phyloP scores from a whole-genome alignment of 306 rosid genomes.

The Trifolium pratense region DNA sequence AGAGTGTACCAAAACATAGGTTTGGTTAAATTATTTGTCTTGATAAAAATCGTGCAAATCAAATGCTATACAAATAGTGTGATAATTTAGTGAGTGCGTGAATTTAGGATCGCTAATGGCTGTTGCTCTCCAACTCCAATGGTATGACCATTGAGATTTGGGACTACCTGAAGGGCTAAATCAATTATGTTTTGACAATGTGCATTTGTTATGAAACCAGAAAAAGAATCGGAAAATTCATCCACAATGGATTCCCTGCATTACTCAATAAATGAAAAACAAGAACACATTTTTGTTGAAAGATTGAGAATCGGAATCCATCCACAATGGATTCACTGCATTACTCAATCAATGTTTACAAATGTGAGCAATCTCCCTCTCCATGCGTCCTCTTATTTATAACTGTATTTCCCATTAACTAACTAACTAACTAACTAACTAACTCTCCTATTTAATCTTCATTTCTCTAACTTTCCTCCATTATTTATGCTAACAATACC shows the following conservation, averaged over 20 bases:
- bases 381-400: slow-evolving; percentile 1
- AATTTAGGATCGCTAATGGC: slow-evolving; percentile 9
- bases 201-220: slow-evolving; percentile 4
- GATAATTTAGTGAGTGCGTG: not conserved
- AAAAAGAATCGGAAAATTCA: slow-evolving; percentile 8
- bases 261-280: not conserved
- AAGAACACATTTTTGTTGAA: not conserved
- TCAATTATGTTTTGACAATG: slow-evolving; percentile 13
- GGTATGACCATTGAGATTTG: slow-evolving; percentile 12
- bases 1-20: not conserved
- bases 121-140: slow-evolving; percentile 30
- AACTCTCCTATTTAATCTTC: not conserved
- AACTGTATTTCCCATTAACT: not conserved
- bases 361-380: not conserved
- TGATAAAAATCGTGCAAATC: slow-evolving; percentile 12
- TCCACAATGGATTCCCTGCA: too few relatives aligned
- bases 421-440: not conserved
- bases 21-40: slow-evolving; percentile 14
- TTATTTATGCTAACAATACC: slow-evolving; percentile 1
- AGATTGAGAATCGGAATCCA: not conserved
- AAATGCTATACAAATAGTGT: slow-evolving; percentile 8
- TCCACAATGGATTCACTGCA: not conserved
- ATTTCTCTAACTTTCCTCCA: not conserved
- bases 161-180: slow-evolving; percentile 5
- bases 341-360: not conserved